Percentiles rank a stretch among this genome's conserved stretches.
phyloP scores from a whole-genome alignment of 169 alveolate genomes.

The Theileria luwenshuni region DNA sequence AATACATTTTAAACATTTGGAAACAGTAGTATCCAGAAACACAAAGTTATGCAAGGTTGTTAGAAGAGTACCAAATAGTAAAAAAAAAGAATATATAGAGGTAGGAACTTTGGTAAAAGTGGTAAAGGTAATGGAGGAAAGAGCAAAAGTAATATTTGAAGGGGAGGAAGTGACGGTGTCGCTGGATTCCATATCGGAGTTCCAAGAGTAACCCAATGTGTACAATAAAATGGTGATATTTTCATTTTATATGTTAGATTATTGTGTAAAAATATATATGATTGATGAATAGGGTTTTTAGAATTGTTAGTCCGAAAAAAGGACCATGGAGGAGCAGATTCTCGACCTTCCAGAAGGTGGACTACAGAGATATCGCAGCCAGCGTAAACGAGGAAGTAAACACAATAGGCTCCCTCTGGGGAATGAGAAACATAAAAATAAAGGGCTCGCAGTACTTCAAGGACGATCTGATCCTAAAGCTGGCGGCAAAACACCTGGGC shows the following conservation, averaged over 20 bases:
- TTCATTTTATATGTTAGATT: no score
- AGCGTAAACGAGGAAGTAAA: constrained; percentile 2
- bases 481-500: constrained; percentile 66
- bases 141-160: constrained; percentile 35
- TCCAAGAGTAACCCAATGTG: constrained; percentile 22
- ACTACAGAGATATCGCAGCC: not conserved
- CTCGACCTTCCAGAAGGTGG: not conserved
- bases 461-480: constrained; percentile 27
- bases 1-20: constrained; percentile 18
- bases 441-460: constrained; percentile 5
- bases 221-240: no score
- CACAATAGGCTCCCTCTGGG: constrained; percentile 13
- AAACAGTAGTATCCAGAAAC: constrained; percentile 46
- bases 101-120: constrained; percentile 48
- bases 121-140: not conserved
- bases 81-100: constrained; percentile 29
- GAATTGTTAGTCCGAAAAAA: no score
- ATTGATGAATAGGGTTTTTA: no score
- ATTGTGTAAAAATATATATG: no score
- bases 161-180: constrained; percentile 25
- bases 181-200: constrained; percentile 48
- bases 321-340: no score
- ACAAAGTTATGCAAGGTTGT: constrained; percentile 40
- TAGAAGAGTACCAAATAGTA: constrained; percentile 26
- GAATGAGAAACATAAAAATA: constrained; percentile 9